Conservation (phyloP, 495 filamentous ascomycete genomes). For the Cudoniella acicularis region DNA sequence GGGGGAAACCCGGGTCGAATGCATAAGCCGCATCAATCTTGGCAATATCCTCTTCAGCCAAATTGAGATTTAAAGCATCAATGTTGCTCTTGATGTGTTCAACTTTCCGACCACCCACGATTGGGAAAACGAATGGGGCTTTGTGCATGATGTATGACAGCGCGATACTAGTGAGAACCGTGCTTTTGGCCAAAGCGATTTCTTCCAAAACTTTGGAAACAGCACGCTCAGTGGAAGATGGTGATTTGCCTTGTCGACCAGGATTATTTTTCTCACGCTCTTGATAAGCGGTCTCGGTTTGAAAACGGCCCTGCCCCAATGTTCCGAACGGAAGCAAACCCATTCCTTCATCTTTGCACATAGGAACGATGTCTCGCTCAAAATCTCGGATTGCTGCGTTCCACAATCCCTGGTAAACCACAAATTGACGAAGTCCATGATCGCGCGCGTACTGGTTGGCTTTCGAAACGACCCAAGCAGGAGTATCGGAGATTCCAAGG, state of each 20-base stretch:
- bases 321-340: constrained; percentile 60
- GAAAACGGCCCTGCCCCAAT: constrained; percentile 59
- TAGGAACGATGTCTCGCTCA: constrained; percentile 68
- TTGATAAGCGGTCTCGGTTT: constrained; percentile 36
- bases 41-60: constrained; percentile 58
- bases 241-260: constrained; percentile 31
- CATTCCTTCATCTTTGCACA: constrained; percentile 67
- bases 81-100: constrained; percentile 65
- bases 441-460: constrained; percentile 65
- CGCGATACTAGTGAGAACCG: constrained; percentile 54
- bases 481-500: constrained; percentile 64
- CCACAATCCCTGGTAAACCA: constrained; percentile 66
- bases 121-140: constrained; percentile 71
- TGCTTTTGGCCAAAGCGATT: constrained; percentile 51
- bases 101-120: constrained; percentile 59
- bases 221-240: too few relatives aligned
- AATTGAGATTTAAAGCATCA: constrained; percentile 53
- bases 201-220: constrained; percentile 54
- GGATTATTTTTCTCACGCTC: constrained; percentile 15
- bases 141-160: constrained; percentile 74
- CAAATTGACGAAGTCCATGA: constrained; percentile 59
- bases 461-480: constrained; percentile 66
- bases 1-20: constrained; percentile 63
- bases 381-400: constrained; percentile 58
- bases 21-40: constrained; percentile 59